These are phyloP conservation scores for Nicotiana rustica DNA, from an alignment of 305 asterid species.

Conservation along the genomic window DNA sequence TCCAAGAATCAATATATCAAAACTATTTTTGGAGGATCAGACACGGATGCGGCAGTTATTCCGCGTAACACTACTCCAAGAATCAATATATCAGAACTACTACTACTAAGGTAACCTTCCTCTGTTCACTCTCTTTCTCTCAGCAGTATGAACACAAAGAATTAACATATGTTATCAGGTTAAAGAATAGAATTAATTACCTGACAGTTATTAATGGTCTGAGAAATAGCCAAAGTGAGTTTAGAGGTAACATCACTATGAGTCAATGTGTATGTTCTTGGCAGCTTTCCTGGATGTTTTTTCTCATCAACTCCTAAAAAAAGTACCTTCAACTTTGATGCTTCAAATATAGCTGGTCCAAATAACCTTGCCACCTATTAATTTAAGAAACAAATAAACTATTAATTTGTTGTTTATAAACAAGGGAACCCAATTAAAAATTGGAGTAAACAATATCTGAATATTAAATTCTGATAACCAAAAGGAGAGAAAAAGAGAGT, in stretches of 20 bases:
- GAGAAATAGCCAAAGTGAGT: constrained; percentile 91
- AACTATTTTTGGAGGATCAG: too few species aligned
- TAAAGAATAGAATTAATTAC: constrained; percentile 41
- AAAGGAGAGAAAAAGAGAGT: background rate
- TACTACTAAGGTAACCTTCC: background rate
- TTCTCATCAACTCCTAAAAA: constrained; percentile 85
- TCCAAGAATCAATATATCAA: too few species aligned
- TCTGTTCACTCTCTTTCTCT: constrained; percentile 30
- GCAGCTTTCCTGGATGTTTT: constrained; percentile 82
- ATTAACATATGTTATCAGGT: background rate
- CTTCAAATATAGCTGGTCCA: constrained; percentile 95
- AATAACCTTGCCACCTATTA: constrained; percentile 83
- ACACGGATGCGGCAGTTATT: too few species aligned
- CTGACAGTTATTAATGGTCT: constrained; percentile 87
- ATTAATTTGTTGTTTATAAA: background rate
- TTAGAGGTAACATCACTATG: constrained; percentile 95
- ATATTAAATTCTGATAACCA: background rate
- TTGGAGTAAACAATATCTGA: background rate
- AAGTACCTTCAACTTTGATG: constrained; percentile 86
- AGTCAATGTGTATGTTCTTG: constrained; percentile 93
- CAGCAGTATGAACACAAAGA: background rate
- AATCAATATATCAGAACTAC: background rate
- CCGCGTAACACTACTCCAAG: background rate
- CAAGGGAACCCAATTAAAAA: background rate
- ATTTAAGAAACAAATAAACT: constrained; percentile 13